Base-by-base conservation (phyloP, 2,329 filamentous ascomycete species). In the Penicillium sp. region DNA sequence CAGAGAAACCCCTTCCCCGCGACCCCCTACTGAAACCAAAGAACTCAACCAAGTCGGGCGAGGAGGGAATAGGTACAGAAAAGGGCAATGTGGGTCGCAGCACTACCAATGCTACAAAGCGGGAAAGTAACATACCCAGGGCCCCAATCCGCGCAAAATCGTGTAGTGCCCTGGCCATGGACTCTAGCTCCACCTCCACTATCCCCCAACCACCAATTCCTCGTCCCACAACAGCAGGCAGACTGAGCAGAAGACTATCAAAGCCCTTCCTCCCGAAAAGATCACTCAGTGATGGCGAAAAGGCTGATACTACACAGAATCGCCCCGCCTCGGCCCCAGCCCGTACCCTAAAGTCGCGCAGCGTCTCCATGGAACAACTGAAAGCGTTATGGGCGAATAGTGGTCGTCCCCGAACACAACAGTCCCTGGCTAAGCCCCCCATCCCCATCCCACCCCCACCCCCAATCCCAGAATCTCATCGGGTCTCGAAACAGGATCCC, bases 1-100 rank as follows among this genome's bases (percentile, higher is more conserved):
- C 58, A 27, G 65, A 70, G 27, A 73, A 73, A 52, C 70, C 70
- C 23, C 59, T 73, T 8, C 70, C 71, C 11, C 57, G 53, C 33
- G 69, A 68, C 53, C 71, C 70, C 31, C 56, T 47, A 2, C 51
- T 55, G 20, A 52, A 56, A 4, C 42, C 56, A n/a, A 57, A 52
- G 7, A 45, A 56, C 33, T 63, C 54, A 43, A 51, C 54, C 12
- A 48, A 53, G 41, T 48, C 47, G 49, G n/a, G 56, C 12, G 45
- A 58, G 26, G 41, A 45, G 52, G 40, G 29, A 23, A 31, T 50
- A 33, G 20, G 40, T 33, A 29, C 58, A 51, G 53, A 52, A 27
- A 63, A 64, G 40, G 60, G 53, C 33, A 61, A 60, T 50, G 56
- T 59, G 6, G 61, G 61, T 47, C 55, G 59, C 8, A 53, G 59